Evolutionary conservation across 805 yeast genomes (phyloP).

Genomic region (Wickerhamiella siamensis): DNA sequence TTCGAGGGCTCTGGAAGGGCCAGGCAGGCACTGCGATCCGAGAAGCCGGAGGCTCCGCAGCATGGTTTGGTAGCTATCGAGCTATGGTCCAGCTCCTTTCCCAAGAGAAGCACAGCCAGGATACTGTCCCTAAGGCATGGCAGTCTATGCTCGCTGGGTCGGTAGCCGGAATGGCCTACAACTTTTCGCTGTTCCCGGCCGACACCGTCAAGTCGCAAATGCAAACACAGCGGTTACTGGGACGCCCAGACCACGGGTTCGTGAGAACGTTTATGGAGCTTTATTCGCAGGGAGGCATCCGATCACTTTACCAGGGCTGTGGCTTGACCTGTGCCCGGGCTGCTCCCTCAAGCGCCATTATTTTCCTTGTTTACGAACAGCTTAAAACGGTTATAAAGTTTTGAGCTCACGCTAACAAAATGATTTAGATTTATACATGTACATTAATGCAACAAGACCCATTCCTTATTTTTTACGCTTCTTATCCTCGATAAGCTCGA

Average conservation of each 20-base stretch:
- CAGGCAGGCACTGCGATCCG: constrained; percentile 66
- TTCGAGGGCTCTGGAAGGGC: constrained; percentile 75
- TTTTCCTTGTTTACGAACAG: constrained; percentile 63
- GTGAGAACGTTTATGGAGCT: constrained; percentile 29
- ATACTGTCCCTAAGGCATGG: constrained; percentile 21
- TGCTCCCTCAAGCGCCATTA: constrained; percentile 79
- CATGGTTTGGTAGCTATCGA: constrained; percentile 91
- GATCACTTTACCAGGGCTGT: constrained; percentile 69
- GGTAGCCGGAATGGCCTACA: constrained; percentile 69
- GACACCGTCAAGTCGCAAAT: constrained; percentile 81
- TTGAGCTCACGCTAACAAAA: too few species aligned
- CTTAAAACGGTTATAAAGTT: constrained; percentile 10
- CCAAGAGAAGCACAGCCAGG: neutral
- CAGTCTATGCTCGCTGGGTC: constrained; percentile 71
- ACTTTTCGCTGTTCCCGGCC: constrained; percentile 69
- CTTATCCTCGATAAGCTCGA: constrained; percentile 76
- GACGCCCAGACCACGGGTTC: constrained; percentile 25
- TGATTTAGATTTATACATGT: neutral
- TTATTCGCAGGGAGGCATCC: constrained; percentile 41
- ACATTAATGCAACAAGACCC: neutral
- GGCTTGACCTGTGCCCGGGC: constrained; percentile 72
- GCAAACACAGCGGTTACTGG: constrained; percentile 44
- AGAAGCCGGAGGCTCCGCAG: constrained; percentile 80
- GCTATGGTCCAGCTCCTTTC: constrained; percentile 21
- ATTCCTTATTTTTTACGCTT: constrained; percentile 43